phyloP scores from a whole-genome alignment of 257 asterid species.

The Penstemon eatonii region DNA sequence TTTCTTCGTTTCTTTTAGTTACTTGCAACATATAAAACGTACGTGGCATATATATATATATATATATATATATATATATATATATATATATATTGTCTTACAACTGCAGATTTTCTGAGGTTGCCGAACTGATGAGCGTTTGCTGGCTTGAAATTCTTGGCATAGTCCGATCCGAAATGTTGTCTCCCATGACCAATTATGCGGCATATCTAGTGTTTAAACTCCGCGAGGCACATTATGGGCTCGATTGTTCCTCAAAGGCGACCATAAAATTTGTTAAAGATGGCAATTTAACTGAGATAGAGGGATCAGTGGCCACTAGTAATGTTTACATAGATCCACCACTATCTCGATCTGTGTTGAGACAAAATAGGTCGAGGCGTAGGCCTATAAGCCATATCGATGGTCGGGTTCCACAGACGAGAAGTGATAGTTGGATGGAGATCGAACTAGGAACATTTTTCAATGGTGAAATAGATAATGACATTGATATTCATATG shows the following conservation, averaged over 20 bases:
- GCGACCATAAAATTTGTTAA: slow-evolving; percentile 25
- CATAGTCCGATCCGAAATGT: slow-evolving; percentile 20
- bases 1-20: no score
- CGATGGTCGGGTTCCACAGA: slow-evolving; percentile 1
- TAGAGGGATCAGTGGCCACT: neutral
- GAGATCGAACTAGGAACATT: slow-evolving; percentile 40
- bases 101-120: slow-evolving; percentile 51
- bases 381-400: neutral
- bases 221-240: neutral
- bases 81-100: no score
- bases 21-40: no score
- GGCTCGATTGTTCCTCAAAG: slow-evolving; percentile 27
- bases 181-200: slow-evolving; percentile 32
- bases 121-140: slow-evolving; percentile 40
- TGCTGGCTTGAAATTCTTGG: slow-evolving; percentile 53
- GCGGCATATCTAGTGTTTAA: slow-evolving; percentile 34
- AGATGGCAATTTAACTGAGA: neutral
- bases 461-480: slow-evolving; percentile 26
- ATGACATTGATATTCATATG: slow-evolving; percentile 15
- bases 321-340: slow-evolving; percentile 10
- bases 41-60: no score
- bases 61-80: no score
- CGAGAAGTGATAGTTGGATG: slow-evolving; percentile 33
- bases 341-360: neutral
- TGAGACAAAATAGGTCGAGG: neutral